A percentile compares a stretch with the other conserved stretches of the same genome.
phyloP scores from a whole-genome alignment of 31 red algal species.

The Porphyra umbilicalis region DNA sequence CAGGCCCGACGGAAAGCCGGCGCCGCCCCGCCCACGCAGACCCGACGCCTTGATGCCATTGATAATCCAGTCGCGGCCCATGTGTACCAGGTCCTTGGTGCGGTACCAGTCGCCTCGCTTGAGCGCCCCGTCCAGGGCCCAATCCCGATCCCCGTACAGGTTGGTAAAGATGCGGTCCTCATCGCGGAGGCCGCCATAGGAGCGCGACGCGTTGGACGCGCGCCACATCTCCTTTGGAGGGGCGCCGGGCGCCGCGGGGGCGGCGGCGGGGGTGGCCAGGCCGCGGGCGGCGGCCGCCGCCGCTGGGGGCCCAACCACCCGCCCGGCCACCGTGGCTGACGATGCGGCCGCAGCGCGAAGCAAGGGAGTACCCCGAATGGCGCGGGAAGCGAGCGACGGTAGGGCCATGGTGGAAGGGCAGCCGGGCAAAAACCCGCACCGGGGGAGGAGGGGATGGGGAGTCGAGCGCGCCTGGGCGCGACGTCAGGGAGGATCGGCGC shows the following conservation, averaged over 20 bases:
- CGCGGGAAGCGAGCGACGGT: neutral
- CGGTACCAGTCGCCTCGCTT: conserved; percentile 96
- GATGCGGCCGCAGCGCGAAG: neutral
- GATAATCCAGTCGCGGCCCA: conserved; percentile 92
- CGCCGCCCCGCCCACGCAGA: conserved; percentile 94
- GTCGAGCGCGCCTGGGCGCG: too few species aligned
- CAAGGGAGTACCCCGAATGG: neutral
- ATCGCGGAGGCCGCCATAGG: conserved; percentile 76
- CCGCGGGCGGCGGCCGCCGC: neutral
- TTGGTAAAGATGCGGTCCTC: conserved; percentile 97
- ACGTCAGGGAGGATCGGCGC: too few species aligned
- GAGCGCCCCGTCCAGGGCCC: conserved; percentile 67
- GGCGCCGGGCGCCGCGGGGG: conserved; percentile 15
- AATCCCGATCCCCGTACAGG: conserved; percentile 82
- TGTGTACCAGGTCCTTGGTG: conserved; percentile 89
- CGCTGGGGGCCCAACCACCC: neutral
- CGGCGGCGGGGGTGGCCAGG: conserved; percentile 7
- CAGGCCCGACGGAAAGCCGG: conserved; percentile 94
- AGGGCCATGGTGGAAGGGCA: neutral
- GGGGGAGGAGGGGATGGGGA: too few species aligned
- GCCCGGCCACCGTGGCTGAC: neutral
- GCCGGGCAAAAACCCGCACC: neutral
- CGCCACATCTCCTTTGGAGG: conserved; percentile 85
- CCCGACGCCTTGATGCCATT: conserved; percentile 90
- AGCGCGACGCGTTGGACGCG: conserved; percentile 69